phyloP scores from a whole-genome alignment of 2,329 filamentous ascomycete genomes.

The Penicillium sp. region DNA sequence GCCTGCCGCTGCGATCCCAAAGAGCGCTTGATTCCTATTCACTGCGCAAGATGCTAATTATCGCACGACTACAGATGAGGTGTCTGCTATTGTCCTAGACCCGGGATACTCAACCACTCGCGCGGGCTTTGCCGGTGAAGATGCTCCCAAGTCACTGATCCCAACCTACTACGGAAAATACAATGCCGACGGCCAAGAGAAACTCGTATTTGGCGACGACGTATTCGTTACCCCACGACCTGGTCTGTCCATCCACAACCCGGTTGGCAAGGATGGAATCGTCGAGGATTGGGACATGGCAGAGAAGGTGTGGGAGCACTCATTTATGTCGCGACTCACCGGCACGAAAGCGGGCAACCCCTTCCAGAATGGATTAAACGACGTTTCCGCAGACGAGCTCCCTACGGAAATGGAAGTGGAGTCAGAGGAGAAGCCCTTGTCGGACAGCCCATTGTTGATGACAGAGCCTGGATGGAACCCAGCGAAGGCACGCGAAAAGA shows the following conservation, averaged over 20 bases:
- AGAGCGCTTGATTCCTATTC: background rate
- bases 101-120: slow-evolving; percentile 88
- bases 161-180: slow-evolving; percentile 81
- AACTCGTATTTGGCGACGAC: slow-evolving; percentile 81
- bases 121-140: slow-evolving; percentile 96
- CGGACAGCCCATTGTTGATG: slow-evolving; percentile 87
- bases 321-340: slow-evolving; percentile 83
- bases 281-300: slow-evolving; percentile 97
- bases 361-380: slow-evolving; percentile 75
- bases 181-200: slow-evolving; percentile 52
- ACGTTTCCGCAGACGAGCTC: slow-evolving; percentile 57
- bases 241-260: slow-evolving; percentile 82
- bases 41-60: background rate
- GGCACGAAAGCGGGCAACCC: slow-evolving; percentile 69
- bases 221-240: slow-evolving; percentile 73
- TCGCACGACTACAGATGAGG: slow-evolving; percentile 67
- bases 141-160: slow-evolving; percentile 89
- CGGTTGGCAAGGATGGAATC: slow-evolving; percentile 81
- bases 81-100: slow-evolving; percentile 94
- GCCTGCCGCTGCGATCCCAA: background rate
- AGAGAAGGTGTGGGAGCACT: slow-evolving; percentile 85
- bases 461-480: slow-evolving; percentile 94
- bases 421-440: slow-evolving; percentile 70
- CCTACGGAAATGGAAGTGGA: slow-evolving; percentile 62
- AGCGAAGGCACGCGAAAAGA: slow-evolving; percentile 83